Evolutionary conservation across 2,329 filamentous ascomycete genomes (phyloP), one percentile per base, ranked within the genome.

Genomic region (Orbilia oligospora): DNA sequence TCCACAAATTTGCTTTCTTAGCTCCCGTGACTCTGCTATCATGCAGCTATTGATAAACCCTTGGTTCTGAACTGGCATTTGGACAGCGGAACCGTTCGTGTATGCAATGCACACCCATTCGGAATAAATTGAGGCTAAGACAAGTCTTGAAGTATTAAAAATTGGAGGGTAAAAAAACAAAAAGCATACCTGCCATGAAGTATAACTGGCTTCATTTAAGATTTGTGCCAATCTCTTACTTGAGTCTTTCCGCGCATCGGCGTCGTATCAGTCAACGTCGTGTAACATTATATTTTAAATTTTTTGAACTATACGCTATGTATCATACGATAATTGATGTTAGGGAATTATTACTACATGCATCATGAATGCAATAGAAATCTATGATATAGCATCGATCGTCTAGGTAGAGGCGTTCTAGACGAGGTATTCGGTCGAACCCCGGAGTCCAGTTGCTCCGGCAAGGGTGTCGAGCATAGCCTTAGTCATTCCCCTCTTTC

Each of bases 1-100:
- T 33, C 58, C 56, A 49, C 53, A n/a, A 18, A 10, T 53, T 64
- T 30, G 20, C 46, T 56, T 65, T 49, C 16, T n/a, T n/a, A 51
- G 27, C 18, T 66, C 66, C 65, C 66, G 66, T 76, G 66, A 66
- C 72, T 76, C 71, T 61, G 38, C 5, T 49, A 48, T 58, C 66
- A 76, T 76, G 72, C 72, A 66, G 56, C 58, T 56, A 56, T 30
- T 48, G 20, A 76, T 33, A 33, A 16, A 48, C 48, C 64, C 64
- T 64, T 27, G 55, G 24, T 38, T 27, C 20, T 33, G 30, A 33
- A 70, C 55, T 22, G 65, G 63, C 36, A 64, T 56, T 55, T 55
- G 20, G 36, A 56, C 46, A 65, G 53, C 64, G 53, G 64, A 41
- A 56, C 53, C 22, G 46, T 41, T 64, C 55, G 55, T 70, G 55